Percentiles rank a stretch among this genome's conserved stretches.
Evolutionary conservation across 768 basidiomycete genomes (phyloP).

Genomic region (Suillus variegatus): DNA sequence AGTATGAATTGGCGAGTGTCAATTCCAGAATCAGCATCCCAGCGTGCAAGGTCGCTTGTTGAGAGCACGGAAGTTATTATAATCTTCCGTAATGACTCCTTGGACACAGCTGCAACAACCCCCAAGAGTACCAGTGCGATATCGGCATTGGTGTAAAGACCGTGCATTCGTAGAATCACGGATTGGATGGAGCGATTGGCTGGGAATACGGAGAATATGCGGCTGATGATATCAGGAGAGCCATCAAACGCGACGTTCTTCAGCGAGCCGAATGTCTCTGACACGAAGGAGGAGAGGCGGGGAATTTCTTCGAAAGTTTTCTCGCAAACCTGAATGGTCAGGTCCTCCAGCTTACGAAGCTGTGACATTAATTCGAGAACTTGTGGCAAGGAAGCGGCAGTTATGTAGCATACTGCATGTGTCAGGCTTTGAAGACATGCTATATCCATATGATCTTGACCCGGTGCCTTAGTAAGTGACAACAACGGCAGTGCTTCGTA

Average conservation of each 20-base stretch:
- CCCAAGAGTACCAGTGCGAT: not conserved
- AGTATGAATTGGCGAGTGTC: not conserved
- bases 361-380: slow-evolving; percentile 1
- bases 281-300: not conserved
- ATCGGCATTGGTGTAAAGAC: not conserved
- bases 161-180: not conserved
- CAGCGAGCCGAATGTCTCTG: not conserved
- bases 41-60: not conserved
- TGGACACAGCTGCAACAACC: not conserved
- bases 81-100: not conserved
- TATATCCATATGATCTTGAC: not conserved
- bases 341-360: not conserved
- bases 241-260: not conserved
- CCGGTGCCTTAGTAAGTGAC: not conserved
- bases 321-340: not conserved
- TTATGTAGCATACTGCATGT: not conserved
- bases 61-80: slow-evolving; percentile 1
- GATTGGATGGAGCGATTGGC: not conserved
- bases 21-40: not conserved
- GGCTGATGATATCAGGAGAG: not conserved
- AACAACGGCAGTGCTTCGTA: not conserved
- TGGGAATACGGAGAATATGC: not conserved
- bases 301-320: slow-evolving; percentile 2
- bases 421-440: not conserved
- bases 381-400: not conserved